phyloP scores from a whole-genome alignment of 2,329 filamentous ascomycete genomes.

The Nemania sp. region DNA sequence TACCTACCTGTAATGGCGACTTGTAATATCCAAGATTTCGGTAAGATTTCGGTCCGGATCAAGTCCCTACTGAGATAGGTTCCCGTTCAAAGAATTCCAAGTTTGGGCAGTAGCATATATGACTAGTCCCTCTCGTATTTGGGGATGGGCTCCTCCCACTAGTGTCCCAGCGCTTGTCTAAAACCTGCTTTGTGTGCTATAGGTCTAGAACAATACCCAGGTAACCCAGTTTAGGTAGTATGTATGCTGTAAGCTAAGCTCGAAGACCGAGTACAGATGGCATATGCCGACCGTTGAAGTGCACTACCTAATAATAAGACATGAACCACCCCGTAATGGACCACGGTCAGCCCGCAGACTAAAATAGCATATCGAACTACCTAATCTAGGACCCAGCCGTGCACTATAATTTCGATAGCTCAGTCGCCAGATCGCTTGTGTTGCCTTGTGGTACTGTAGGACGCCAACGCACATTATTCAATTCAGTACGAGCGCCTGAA shows the following conservation, averaged over 20 bases:
- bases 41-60: neutral
- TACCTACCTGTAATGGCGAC: neutral
- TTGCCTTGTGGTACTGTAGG: neutral
- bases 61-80: neutral
- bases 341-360: neutral
- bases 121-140: neutral
- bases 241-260: too few relatives aligned
- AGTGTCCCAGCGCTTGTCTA: neutral
- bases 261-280: too few relatives aligned
- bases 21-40: neutral
- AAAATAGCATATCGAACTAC: neutral
- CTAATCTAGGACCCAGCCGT: neutral
- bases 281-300: neutral
- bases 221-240: constrained; percentile 2
- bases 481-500: too few relatives aligned
- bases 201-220: neutral
- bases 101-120: neutral
- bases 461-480: too few relatives aligned
- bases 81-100: neutral
- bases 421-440: neutral
- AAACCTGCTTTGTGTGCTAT: neutral
- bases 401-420: neutral
- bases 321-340: neutral
- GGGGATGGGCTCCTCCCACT: neutral
- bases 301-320: neutral